A percentile compares a stretch with the other conserved stretches of the same genome.
Conservation (phyloP, 768 basidiomycete species). For the Thelephora ganbajun region DNA sequence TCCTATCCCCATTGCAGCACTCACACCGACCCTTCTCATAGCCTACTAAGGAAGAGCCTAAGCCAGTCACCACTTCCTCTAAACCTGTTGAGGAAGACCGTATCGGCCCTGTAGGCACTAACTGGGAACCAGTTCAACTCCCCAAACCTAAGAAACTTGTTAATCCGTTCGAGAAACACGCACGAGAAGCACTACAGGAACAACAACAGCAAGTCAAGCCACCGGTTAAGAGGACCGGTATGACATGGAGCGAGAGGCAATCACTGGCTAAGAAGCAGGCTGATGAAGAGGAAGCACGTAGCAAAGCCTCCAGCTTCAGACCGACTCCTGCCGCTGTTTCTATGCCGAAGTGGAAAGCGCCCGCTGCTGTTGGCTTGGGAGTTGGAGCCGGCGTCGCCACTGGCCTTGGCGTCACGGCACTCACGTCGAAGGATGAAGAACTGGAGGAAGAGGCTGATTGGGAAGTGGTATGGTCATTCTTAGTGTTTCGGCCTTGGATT, state of each 20-base stretch:
- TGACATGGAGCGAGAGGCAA: constrained; percentile 92
- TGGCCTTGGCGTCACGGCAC: constrained; percentile 25
- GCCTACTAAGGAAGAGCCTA: constrained; percentile 18
- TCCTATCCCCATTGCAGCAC: not conserved
- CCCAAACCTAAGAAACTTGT: constrained; percentile 76
- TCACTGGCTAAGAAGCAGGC: constrained; percentile 79
- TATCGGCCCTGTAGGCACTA: constrained; percentile 76
- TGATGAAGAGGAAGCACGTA: constrained; percentile 62
- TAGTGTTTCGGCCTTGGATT: constrained; percentile 2
- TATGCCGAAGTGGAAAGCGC: constrained; percentile 5
- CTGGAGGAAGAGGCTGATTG: constrained; percentile 18
- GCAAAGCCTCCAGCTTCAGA: constrained; percentile 39
- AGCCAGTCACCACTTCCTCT: constrained; percentile 32
- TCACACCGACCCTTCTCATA: constrained; percentile 4
- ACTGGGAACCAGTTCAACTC: constrained; percentile 80
- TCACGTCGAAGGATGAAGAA: constrained; percentile 29
- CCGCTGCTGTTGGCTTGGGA: constrained; percentile 2
- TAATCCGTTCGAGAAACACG: constrained; percentile 50
- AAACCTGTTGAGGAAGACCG: constrained; percentile 72
- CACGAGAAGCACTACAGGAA: not conserved
- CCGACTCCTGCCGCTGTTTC: constrained; percentile 17
- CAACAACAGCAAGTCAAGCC: constrained; percentile 7
- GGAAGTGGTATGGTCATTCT: constrained; percentile 4
- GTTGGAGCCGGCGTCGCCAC: constrained; percentile 9
- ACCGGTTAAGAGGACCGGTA: constrained; percentile 36